Percentiles rank a stretch among this genome's conserved stretches.
These are phyloP conservation scores for Mortierella claussenii DNA, from an alignment of 192 early-diverging fungal genomes.

Conservation along the genomic window DNA sequence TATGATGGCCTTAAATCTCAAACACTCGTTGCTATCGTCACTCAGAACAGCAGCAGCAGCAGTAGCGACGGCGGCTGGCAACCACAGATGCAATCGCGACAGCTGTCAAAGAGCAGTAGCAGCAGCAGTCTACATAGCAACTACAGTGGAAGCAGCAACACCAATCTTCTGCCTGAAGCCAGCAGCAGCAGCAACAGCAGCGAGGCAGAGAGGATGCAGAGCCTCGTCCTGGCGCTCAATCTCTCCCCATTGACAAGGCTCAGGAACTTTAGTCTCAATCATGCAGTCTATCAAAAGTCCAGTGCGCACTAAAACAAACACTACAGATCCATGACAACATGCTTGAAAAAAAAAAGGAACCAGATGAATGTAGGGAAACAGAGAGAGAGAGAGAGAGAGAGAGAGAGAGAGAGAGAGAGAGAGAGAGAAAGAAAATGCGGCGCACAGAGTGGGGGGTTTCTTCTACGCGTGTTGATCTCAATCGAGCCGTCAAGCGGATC, in stretches of 20 bases:
- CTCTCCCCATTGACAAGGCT: not conserved
- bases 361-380: no score
- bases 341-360: no score
- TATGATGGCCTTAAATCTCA: no score
- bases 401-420: no score
- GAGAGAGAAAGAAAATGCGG: no score
- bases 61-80: slow-evolving; percentile 3
- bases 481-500: no score
- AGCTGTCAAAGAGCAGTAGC: not conserved
- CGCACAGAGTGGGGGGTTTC: no score
- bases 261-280: not conserved
- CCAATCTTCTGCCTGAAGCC: not conserved
- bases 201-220: not conserved
- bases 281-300: not conserved
- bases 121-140: not conserved
- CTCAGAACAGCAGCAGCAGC: no score
- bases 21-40: no score
- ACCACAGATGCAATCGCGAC: slow-evolving; percentile 3
- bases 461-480: no score
- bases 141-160: slow-evolving; percentile 13
- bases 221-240: not conserved
- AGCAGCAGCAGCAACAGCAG: not conserved
- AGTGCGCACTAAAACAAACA: not conserved
- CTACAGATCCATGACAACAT: no score
- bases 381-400: no score